Evolutionary conservation across 1,139 yeast genomes (phyloP).

Genomic region (Geotrichum australiense): DNA sequence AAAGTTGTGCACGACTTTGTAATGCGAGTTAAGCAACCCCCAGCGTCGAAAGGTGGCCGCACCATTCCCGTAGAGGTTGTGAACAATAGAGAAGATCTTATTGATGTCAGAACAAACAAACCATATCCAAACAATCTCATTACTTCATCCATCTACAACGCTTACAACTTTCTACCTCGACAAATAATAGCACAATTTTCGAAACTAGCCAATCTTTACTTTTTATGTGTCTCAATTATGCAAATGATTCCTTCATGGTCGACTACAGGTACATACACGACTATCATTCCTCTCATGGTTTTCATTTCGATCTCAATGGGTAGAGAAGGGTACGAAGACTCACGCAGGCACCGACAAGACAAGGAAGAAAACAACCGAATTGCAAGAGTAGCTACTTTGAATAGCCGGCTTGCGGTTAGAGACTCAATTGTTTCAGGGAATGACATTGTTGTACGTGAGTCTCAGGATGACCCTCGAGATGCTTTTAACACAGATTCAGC

Average conservation of each 20-base stretch:
- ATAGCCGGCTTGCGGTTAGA: neutral
- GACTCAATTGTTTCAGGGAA: neutral
- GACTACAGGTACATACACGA: constrained; percentile 93
- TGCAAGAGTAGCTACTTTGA: constrained; percentile 37
- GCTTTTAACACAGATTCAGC: too few relatives aligned
- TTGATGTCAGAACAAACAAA: constrained; percentile 62
- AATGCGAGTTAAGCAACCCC: constrained; percentile 40
- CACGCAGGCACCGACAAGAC: constrained; percentile 80
- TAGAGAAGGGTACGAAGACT: constrained; percentile 91
- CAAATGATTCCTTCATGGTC: constrained; percentile 98
- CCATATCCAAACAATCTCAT: constrained; percentile 64
- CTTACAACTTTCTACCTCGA: constrained; percentile 77
- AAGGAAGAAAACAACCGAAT: constrained; percentile 69
- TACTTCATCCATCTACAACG: constrained; percentile 81
- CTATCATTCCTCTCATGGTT: constrained; percentile 78
- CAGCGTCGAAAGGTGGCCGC: constrained; percentile 64
- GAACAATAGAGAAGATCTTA: constrained; percentile 27
- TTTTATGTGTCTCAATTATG: constrained; percentile 78
- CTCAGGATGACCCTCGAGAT: constrained; percentile 14
- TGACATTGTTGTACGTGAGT: constrained; percentile 5
- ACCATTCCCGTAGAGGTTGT: constrained; percentile 52
- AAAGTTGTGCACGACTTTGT: constrained; percentile 28
- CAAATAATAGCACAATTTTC: constrained; percentile 88
- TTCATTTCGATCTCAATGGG: constrained; percentile 88
- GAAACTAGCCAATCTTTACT: constrained; percentile 80